Percentiles rank a stretch among this genome's conserved stretches.
phyloP scores from a whole-genome alignment of 2,329 filamentous ascomycete genomes.

The Chaetomiaceae sp. region DNA sequence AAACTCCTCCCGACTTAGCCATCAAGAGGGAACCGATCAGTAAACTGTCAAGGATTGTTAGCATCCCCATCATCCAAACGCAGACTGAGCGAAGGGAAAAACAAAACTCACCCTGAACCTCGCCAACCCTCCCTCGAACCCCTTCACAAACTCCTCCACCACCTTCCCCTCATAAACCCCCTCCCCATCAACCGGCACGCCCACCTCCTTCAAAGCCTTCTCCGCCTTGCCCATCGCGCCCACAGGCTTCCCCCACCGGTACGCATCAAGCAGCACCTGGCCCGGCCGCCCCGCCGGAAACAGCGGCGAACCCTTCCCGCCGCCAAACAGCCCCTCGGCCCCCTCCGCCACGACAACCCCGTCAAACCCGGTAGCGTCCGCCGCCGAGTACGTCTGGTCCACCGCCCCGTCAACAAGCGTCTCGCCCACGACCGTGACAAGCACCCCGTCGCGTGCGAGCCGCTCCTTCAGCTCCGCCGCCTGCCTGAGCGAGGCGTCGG shows the following conservation, averaged over 20 bases:
- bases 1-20: neutral
- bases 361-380: slow-evolving; percentile 60
- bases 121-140: slow-evolving; percentile 55
- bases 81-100: neutral
- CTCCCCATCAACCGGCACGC: slow-evolving; percentile 38
- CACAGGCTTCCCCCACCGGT: slow-evolving; percentile 67
- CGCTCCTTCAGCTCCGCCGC: slow-evolving; percentile 47
- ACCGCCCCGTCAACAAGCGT: slow-evolving; percentile 46
- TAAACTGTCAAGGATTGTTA: slow-evolving; percentile 20
- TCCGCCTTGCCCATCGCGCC: slow-evolving; percentile 49
- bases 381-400: slow-evolving; percentile 60
- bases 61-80: too few relatives aligned
- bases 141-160: slow-evolving; percentile 37
- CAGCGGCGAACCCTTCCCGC: slow-evolving; percentile 44
- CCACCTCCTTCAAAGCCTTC: slow-evolving; percentile 38
- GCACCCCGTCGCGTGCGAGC: slow-evolving; percentile 49
- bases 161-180: slow-evolving; percentile 40
- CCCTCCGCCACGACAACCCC: slow-evolving; percentile 57
- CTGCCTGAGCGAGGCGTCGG: slow-evolving; percentile 46
- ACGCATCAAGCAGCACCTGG: slow-evolving; percentile 60
- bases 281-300: slow-evolving; percentile 61
- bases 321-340: slow-evolving; percentile 48
- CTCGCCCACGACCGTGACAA: slow-evolving; percentile 59
- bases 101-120: slow-evolving; percentile 55
- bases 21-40: slow-evolving; percentile 27